A percentile compares a stretch with the other conserved stretches of the same genome.
phyloP scores from a whole-genome alignment of 2,329 filamentous ascomycete genomes.

The Diaporthe humulicola region DNA sequence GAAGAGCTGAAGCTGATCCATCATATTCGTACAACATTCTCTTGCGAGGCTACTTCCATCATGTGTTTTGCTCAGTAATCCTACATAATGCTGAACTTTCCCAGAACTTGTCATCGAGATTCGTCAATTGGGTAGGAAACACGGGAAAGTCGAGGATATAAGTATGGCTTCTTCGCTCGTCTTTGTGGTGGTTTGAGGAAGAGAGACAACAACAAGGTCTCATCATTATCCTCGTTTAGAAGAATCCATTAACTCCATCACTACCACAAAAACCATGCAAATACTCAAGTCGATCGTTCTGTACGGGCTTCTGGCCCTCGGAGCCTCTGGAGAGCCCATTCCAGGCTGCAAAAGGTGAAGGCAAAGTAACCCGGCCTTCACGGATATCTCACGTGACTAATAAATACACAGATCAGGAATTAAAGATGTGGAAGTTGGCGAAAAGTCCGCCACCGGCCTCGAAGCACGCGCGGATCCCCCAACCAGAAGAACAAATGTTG shows the following conservation, averaged over 20 bases:
- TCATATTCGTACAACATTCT: neutral
- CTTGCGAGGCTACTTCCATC: neutral
- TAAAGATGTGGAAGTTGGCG: neutral
- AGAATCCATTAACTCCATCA: neutral
- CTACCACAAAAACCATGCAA: neutral
- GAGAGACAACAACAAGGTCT: neutral
- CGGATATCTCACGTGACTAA: neutral
- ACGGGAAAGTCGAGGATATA: neutral
- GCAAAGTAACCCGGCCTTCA: neutral
- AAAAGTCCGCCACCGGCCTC: neutral
- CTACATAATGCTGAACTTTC: neutral
- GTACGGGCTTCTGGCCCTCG: neutral
- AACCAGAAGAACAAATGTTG: neutral
- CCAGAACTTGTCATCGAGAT: neutral
- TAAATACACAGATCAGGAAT: neutral
- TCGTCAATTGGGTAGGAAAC: neutral
- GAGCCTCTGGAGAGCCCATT: neutral
- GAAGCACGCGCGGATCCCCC: neutral
- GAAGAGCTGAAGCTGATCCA: neutral
- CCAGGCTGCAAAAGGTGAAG: neutral
- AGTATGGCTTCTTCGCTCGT: neutral
- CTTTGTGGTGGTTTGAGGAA: neutral
- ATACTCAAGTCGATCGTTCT: neutral
- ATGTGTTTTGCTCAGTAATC: neutral
- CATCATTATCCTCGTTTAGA: neutral